Evolutionary conservation across 2,329 filamentous ascomycete species (phyloP), one percentile per base, ranked within the genome.

Genomic region (Fusarium tuaranense): DNA sequence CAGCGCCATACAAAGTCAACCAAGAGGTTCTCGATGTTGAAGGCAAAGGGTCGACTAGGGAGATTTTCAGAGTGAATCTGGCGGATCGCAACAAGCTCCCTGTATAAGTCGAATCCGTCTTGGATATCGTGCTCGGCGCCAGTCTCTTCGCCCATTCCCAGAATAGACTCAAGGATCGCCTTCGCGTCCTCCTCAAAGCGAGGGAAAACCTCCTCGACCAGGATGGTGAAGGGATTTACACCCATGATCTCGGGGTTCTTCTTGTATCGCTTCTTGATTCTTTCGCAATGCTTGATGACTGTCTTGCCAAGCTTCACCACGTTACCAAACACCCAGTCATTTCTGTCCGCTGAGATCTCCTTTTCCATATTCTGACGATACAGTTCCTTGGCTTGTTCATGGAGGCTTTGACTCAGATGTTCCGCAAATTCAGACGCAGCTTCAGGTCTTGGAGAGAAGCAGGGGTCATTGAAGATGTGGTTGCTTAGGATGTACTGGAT

Each of bases 1-100:
- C 95, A 99, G 68, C 95, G 92, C 95, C 95, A 98, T 7, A 98
- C 97, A 82, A 98, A 99, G 39, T 94, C 93, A 71, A 95, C 93
- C 20, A 99, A 87, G 18, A 97, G 86, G 48, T 92, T 90, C 83
- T 99, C 97, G 51, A 99, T 90, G 74, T 95, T 92, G 81, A 98
- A 98, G 6, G 92, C 92, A 81, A 98, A 99, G 1, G 91, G 90
- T 70, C 91, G 86, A 74, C 87, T 88, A 0, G 94, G 94, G 20
- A 98, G 87, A 25, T 91, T 92, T 72, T 94, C 89, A 9, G 89
- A 88, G 81, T 98, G 95, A 30, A 97, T 94, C 38, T 90, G 88
- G 34, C 97, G 92, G 70, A 98, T 94, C 74, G 94, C 93, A 22
- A 96, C 92, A 67, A 99, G 87, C 79, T 97, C 95, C 78, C 91